Evolutionary conservation across 768 basidiomycete genomes (phyloP).

Genomic region (Leccinum boreale): DNA sequence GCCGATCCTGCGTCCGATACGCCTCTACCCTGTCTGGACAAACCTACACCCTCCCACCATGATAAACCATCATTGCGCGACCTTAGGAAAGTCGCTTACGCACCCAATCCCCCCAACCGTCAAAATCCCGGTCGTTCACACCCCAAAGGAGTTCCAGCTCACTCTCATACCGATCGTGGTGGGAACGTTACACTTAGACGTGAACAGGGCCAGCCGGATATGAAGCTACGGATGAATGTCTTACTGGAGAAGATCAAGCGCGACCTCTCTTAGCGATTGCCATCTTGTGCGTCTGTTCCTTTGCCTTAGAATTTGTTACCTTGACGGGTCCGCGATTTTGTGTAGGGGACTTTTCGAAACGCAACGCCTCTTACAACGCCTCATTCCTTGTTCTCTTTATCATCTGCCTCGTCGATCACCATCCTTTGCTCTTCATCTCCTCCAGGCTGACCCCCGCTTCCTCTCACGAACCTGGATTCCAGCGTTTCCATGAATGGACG

Average conservation of each 20-base stretch:
- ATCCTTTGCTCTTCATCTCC: slow-evolving; percentile 34
- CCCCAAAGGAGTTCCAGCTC: slow-evolving; percentile 21
- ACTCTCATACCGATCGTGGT: slow-evolving; percentile 18
- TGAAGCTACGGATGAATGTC: slow-evolving; percentile 85
- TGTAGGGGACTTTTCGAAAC: neutral
- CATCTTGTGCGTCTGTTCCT: slow-evolving; percentile 2
- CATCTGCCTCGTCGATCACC: slow-evolving; percentile 38
- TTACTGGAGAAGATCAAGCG: slow-evolving; percentile 85
- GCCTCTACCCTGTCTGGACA: slow-evolving; percentile 1
- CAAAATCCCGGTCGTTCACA: slow-evolving; percentile 47
- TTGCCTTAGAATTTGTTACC: neutral
- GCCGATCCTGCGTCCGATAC: neutral
- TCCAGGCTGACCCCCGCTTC: slow-evolving; percentile 32
- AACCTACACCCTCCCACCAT: slow-evolving; percentile 3
- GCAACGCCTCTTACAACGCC: slow-evolving; percentile 28
- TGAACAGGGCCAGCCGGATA: slow-evolving; percentile 55
- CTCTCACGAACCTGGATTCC: slow-evolving; percentile 62
- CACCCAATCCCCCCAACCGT: slow-evolving; percentile 52
- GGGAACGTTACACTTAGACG: slow-evolving; percentile 29
- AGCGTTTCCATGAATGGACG: slow-evolving; percentile 55
- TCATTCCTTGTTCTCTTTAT: slow-evolving; percentile 58
- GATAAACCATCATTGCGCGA: slow-evolving; percentile 47
- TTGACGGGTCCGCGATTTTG: slow-evolving; percentile 2
- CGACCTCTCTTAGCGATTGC: slow-evolving; percentile 38
- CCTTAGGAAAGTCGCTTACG: slow-evolving; percentile 61